Evolutionary conservation across 768 basidiomycete species (phyloP).

Genomic region (Rhizopogon sp.): DNA sequence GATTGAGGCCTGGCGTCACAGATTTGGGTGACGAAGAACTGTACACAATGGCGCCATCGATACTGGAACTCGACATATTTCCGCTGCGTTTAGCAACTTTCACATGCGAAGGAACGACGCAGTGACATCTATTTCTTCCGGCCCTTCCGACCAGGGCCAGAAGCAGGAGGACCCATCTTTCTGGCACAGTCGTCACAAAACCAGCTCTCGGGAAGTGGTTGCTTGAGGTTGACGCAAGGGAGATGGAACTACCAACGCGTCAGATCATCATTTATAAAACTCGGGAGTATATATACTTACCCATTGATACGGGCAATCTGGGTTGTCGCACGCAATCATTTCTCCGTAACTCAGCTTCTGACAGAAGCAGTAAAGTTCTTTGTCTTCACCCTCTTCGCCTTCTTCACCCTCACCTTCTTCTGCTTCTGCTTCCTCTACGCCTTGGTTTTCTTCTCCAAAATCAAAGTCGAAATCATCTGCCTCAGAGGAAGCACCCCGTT

Average conservation of each 20-base stretch:
- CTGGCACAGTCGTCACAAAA: slow-evolving; percentile 50
- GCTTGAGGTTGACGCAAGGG: slow-evolving; percentile 52
- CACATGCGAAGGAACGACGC: not conserved
- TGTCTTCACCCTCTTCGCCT: slow-evolving; percentile 51
- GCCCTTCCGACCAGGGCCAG: slow-evolving; percentile 9
- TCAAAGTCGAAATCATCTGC: slow-evolving; percentile 30
- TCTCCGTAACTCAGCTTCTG: slow-evolving; percentile 60
- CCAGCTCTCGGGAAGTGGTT: slow-evolving; percentile 54
- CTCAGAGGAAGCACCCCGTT: slow-evolving; percentile 31
- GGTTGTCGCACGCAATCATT: slow-evolving; percentile 64
- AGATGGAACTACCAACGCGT: slow-evolving; percentile 49
- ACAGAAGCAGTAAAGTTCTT: slow-evolving; percentile 59
- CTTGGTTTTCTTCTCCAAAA: slow-evolving; percentile 26
- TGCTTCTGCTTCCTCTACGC: slow-evolving; percentile 25
- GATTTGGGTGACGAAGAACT: too few relatives aligned
- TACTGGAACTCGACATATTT: too few relatives aligned
- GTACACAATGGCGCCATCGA: too few relatives aligned
- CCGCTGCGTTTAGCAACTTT: too few relatives aligned
- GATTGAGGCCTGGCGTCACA: too few relatives aligned
- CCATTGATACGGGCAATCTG: slow-evolving; percentile 56
- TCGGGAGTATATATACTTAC: slow-evolving; percentile 24
- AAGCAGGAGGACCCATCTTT: slow-evolving; percentile 29
- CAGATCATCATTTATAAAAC: slow-evolving; percentile 8
- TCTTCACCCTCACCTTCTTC: slow-evolving; percentile 38
- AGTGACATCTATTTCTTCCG: slow-evolving; percentile 33